A percentile compares a stretch with the other conserved stretches of the same genome.
Evolutionary conservation across 768 basidiomycete species (phyloP).

Genomic region (Daedalea quercina): DNA sequence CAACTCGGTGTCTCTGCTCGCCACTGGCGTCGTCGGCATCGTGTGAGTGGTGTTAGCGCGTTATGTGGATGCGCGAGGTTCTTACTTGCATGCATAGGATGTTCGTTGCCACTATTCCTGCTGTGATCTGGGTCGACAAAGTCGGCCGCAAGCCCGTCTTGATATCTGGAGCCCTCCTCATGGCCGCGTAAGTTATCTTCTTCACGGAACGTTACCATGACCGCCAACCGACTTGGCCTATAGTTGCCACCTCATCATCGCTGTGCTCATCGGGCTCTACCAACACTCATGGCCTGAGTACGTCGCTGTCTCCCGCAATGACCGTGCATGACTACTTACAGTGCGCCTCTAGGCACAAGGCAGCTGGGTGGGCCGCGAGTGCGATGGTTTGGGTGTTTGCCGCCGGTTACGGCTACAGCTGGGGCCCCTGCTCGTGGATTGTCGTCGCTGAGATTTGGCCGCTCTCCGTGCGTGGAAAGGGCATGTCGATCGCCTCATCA

Average conservation of each 20-base stretch:
- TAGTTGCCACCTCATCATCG: conserved; percentile 63
- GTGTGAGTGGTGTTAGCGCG: conserved; percentile 39
- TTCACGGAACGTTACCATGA: conserved; percentile 1
- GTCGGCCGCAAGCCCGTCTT: conserved; percentile 69
- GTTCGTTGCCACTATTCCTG: conserved; percentile 74
- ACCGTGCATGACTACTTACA: no score
- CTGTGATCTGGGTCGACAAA: conserved; percentile 77
- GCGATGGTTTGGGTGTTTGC: conserved; percentile 71
- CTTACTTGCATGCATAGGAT: conserved; percentile 33
- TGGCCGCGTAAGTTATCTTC: conserved; percentile 43
- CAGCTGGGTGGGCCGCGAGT: conserved; percentile 70
- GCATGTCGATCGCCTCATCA: conserved; percentile 67
- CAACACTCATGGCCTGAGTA: conserved; percentile 42
- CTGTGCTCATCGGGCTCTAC: conserved; percentile 55
- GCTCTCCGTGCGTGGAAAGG: conserved; percentile 67
- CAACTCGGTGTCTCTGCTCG: conserved; percentile 49
- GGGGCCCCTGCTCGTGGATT: conserved; percentile 77
- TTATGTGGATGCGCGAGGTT: neutral
- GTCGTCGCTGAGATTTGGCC: conserved; percentile 73
- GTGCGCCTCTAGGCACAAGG: conserved; percentile 18
- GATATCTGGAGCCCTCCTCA: conserved; percentile 66
- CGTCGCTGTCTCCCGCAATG: neutral
- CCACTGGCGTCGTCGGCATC: conserved; percentile 73
- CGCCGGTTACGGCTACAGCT: conserved; percentile 69
- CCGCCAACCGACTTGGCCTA: neutral